Base-by-base conservation (phyloP, 2,329 filamentous ascomycete genomes). In the Dendryphion nanum region DNA sequence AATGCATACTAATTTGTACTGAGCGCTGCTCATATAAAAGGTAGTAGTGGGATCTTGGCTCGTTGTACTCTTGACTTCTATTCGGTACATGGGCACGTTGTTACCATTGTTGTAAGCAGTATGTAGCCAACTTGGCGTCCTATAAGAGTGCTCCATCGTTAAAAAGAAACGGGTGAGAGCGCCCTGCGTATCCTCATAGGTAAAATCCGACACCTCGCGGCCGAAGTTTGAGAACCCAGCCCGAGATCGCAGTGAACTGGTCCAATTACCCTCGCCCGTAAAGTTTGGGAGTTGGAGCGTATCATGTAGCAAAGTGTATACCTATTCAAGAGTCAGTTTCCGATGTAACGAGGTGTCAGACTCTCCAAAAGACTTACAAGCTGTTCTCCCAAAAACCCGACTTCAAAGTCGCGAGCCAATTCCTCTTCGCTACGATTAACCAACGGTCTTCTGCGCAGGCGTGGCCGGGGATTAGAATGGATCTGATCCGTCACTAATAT, bases 371-470 rank as follows among this genome's bases (percentile, higher is more conserved):
- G 4, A 40, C 33, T 44, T 44, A 40, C 41, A 33, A 37, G 40
- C 5, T 37, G 28, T 37, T 44, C 41, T 33, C 41, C 37, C 29
- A 44, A 19, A 20, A 40, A 44, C 13, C 37, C 41, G 13, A 44
- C 37, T 40, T 44, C 41, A 23, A 40, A 44, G 33, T 40, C 41
- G 21, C 37, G 37, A 4, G 41, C 37, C 30, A 16, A 29, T 37
- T 30, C 33, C 17, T 44, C 31, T 18, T 40, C 20, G 26, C 30
- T 44, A n/a, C 41, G 41, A 30, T 26, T 26, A 10, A n/a, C 10
- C 2, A 3, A 3, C 23, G n/a, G 23, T 2, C 23, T 3, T 26
- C n/a, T n/a, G 10, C n/a, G 23, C 3, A 8, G 10, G 10, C n/a
- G 23, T n/a, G 3, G 2, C 3, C 3, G n/a, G 23, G 23, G 23